phyloP scores from a whole-genome alignment of 1,139 yeast species.

The Yamadazyma sp. region DNA sequence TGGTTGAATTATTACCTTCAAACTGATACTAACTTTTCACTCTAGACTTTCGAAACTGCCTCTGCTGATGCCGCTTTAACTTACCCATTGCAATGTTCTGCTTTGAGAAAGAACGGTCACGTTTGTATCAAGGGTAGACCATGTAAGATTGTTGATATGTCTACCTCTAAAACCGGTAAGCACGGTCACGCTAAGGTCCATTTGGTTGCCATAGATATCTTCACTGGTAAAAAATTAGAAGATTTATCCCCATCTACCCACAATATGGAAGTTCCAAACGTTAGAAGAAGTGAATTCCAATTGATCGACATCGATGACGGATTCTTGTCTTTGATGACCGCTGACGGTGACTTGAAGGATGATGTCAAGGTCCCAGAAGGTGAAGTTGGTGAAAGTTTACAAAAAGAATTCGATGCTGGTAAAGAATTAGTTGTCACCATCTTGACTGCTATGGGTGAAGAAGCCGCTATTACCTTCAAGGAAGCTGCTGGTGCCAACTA shows the following conservation, averaged over 20 bases:
- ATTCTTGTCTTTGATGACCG: slow-evolving; percentile 93
- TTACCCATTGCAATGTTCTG: slow-evolving; percentile 99
- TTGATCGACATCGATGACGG: slow-evolving; percentile 98
- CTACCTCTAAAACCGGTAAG: slow-evolving; percentile 99
- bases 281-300: slow-evolving; percentile 91
- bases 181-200: slow-evolving; percentile 99
- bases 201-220: slow-evolving; percentile 97
- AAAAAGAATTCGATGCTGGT: slow-evolving; percentile 93
- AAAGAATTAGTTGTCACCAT: slow-evolving; percentile 95
- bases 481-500: slow-evolving; percentile 71
- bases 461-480: slow-evolving; percentile 96
- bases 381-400: slow-evolving; percentile 91
- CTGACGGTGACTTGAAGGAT: slow-evolving; percentile 98
- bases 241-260: slow-evolving; percentile 99
- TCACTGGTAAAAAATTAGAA: slow-evolving; percentile 99
- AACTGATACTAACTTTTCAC: slow-evolving; percentile 30
- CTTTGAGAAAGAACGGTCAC: slow-evolving; percentile 99
- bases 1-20: no score
- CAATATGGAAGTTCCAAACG: slow-evolving; percentile 99
- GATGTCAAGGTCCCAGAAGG: slow-evolving; percentile 98
- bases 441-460: slow-evolving; percentile 98
- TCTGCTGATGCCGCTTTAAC: slow-evolving; percentile 99
- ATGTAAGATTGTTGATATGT: slow-evolving; percentile 99
- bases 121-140: slow-evolving; percentile 99
- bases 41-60: slow-evolving; percentile 92